A percentile compares a stretch with the other conserved stretches of the same genome.
These are phyloP conservation scores for Metarhizium rileyi DNA, from an alignment of 2,329 filamentous ascomycete genomes.

Conservation along the genomic window DNA sequence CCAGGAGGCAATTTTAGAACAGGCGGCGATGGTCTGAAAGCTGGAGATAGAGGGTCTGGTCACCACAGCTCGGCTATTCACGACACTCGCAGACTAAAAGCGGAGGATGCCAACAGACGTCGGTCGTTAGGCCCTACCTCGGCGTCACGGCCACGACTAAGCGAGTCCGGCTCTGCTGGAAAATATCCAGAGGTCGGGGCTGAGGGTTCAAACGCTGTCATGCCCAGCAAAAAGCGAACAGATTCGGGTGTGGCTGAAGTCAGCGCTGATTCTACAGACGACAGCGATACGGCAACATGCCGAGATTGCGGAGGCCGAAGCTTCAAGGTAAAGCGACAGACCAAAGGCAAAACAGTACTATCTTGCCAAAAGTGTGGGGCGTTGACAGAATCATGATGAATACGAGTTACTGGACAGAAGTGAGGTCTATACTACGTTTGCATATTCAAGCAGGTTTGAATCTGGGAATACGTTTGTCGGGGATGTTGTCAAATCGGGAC, in stretches of 20 bases:
- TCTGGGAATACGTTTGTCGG: not conserved
- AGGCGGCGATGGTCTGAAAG: conserved; percentile 15
- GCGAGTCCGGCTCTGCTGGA: conserved; percentile 13
- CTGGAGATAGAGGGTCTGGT: conserved; percentile 23
- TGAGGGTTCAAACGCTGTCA: conserved; percentile 4
- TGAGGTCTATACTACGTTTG: not conserved
- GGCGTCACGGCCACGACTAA: conserved; percentile 11
- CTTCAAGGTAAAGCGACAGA: conserved; percentile 3
- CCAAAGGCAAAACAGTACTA: conserved; percentile 7
- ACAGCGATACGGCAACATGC: conserved; percentile 7
- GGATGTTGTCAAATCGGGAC: not conserved
- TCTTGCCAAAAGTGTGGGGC: conserved; percentile 8
- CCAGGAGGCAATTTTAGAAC: conserved; percentile 15
- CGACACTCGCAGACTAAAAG: conserved; percentile 17
- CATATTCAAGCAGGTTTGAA: not conserved
- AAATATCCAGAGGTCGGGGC: conserved; percentile 12
- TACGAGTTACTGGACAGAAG: not conserved
- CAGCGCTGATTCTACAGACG: conserved; percentile 18
- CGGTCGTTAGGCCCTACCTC: conserved; percentile 19
- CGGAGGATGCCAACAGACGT: conserved; percentile 17
- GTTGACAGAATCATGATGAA: not conserved
- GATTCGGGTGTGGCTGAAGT: conserved; percentile 25
- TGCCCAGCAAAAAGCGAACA: conserved; percentile 19
- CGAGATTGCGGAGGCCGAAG: conserved; percentile 6
- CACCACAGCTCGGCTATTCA: conserved; percentile 20